phyloP scores from a whole-genome alignment of 768 basidiomycete species.

The Tylopilus sp. region DNA sequence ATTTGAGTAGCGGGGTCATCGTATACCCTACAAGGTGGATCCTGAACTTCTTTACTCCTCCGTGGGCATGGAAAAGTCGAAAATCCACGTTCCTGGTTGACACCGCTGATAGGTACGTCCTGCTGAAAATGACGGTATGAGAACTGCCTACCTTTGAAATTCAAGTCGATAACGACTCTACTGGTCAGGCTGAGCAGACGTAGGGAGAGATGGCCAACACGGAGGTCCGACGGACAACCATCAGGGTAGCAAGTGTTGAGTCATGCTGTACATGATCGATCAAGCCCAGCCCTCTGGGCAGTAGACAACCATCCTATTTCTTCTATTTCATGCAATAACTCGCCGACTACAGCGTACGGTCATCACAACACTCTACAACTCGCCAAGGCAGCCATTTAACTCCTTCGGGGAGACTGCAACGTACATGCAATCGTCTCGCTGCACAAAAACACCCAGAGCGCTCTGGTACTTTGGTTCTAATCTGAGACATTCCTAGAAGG shows the following conservation, averaged over 20 bases:
- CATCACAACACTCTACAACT: too few species aligned
- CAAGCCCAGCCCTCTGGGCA: too few species aligned
- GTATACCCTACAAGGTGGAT: constrained; percentile 9
- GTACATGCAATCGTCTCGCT: neutral
- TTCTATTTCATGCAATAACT: too few species aligned
- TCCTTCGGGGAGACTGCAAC: neutral
- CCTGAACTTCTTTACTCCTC: constrained; percentile 5
- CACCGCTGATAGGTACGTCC: neutral
- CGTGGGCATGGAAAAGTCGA: constrained; percentile 2
- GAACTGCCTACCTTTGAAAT: neutral
- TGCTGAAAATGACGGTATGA: neutral
- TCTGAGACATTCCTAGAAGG: neutral
- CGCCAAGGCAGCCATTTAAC: neutral
- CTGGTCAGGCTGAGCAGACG: too few species aligned
- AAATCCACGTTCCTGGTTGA: constrained; percentile 14
- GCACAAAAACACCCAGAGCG: neutral
- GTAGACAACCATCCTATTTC: too few species aligned
- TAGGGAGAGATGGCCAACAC: too few species aligned
- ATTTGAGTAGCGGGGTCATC: neutral
- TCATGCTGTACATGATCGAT: too few species aligned
- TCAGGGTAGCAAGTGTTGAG: too few species aligned
- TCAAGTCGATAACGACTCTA: neutral
- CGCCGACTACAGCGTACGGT: too few species aligned
- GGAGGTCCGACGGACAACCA: too few species aligned
- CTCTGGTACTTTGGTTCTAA: neutral